Percentiles rank a stretch among this genome's conserved stretches.
These are phyloP conservation scores for Salvia hispanica DNA, from an alignment of 257 asterid genomes.

Conservation along the genomic window DNA sequence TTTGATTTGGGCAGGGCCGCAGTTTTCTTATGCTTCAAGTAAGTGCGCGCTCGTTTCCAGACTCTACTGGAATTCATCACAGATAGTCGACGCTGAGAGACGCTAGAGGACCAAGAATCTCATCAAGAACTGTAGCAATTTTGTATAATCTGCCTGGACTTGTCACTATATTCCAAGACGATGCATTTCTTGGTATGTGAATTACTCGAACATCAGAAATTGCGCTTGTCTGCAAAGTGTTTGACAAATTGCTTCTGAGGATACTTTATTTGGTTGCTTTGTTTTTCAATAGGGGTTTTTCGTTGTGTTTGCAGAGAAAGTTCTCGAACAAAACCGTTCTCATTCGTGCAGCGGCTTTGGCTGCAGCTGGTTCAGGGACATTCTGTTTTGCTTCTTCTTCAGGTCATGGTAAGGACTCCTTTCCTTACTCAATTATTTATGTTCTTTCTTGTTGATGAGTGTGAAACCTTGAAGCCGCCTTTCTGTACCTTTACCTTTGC, in stretches of 20 bases:
- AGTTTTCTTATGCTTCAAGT: neutral
- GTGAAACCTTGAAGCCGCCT: neutral
- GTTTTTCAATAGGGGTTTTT: neutral
- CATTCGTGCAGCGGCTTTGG: constrained; percentile 50
- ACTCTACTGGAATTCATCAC: neutral
- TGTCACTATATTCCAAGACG: constrained; percentile 10
- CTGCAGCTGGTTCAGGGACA: constrained; percentile 65
- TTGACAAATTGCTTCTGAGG: constrained; percentile 31
- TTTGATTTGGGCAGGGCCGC: neutral
- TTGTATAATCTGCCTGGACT: neutral
- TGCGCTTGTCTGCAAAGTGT: constrained; percentile 21
- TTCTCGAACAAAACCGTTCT: constrained; percentile 43
- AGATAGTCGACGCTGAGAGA: neutral
- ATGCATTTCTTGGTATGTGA: constrained; percentile 37
- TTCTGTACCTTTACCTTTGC: neutral
- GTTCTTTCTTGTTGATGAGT: constrained; percentile 1
- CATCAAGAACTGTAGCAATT: neutral
- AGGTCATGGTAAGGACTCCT: constrained; percentile 46
- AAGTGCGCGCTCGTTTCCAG: neutral
- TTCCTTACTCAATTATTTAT: neutral
- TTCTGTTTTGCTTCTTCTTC: constrained; percentile 39
- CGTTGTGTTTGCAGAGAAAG: constrained; percentile 46
- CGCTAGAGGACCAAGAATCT: neutral
- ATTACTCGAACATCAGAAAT: neutral
- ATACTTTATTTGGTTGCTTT: constrained; percentile 7